Percentiles rank a stretch among this genome's conserved stretches.
Evolutionary conservation across 2,329 filamentous ascomycete species (phyloP).

Genomic region (Gnomoniopsis sp.): DNA sequence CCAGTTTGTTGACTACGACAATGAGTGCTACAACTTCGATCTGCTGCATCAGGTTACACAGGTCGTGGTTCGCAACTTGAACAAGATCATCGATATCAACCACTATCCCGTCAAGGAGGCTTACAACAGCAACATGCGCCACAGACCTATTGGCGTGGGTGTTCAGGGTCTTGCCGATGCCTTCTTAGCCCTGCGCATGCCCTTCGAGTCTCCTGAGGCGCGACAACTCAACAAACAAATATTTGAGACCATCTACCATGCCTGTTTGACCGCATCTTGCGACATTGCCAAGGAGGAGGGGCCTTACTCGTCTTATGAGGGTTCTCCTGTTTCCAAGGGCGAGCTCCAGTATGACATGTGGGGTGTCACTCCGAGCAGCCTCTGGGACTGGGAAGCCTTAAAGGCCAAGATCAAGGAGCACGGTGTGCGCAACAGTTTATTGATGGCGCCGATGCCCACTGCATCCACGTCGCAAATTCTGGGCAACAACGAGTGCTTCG

Average conservation of each 20-base stretch:
- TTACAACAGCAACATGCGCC: slow-evolving; percentile 92
- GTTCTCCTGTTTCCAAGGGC: slow-evolving; percentile 90
- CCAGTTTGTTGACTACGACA: slow-evolving; percentile 81
- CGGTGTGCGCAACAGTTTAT: slow-evolving; percentile 90
- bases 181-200: slow-evolving; percentile 93
- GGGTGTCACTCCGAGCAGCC: slow-evolving; percentile 86
- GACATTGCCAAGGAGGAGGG: slow-evolving; percentile 82
- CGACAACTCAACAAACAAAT: slow-evolving; percentile 95
- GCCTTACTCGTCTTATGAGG: slow-evolving; percentile 85
- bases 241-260: slow-evolving; percentile 99
- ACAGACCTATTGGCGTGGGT: slow-evolving; percentile 92
- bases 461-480: slow-evolving; percentile 96
- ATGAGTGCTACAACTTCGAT: slow-evolving; percentile 87
- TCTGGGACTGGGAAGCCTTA: slow-evolving; percentile 93
- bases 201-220: slow-evolving; percentile 94
- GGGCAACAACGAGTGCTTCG: slow-evolving; percentile 99
- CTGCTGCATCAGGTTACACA: slow-evolving; percentile 94
- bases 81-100: slow-evolving; percentile 98
- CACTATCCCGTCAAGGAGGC: slow-evolving; percentile 97
- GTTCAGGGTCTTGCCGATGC: slow-evolving; percentile 97
- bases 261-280: slow-evolving; percentile 82
- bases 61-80: slow-evolving; percentile 90
- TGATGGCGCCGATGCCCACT: slow-evolving; percentile 96
- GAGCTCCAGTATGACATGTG: slow-evolving; percentile 99
- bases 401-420: slow-evolving; percentile 90